Base-by-base conservation (phyloP, 306 rosid genomes). In the Cucumis hystrix region DNA sequence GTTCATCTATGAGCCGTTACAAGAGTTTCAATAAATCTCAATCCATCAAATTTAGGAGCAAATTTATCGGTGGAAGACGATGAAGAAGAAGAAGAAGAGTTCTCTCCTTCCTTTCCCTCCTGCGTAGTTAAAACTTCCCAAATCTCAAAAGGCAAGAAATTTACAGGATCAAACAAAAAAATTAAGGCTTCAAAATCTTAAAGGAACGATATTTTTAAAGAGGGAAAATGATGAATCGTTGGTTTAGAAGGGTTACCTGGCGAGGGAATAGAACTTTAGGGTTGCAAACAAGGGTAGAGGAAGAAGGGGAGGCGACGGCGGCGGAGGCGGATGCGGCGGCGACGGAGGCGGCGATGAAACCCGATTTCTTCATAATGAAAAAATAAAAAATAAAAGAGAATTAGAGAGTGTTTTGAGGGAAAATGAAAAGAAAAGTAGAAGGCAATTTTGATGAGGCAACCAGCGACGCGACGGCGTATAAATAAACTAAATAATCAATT, bases 271-370 rank as follows among this genome's bases (percentile, higher is more conserved):
- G 76, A 70, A 54, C 58, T 25, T 77, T 77, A 1, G 59, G 13
- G 39, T 56, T 57, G 30, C 60, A 64, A 43, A 30, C 6, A 30
- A 49, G 25, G 4, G 74, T 21, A 11, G 74, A 9, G 7, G 88
- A 52, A 11, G 82, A 73, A 1, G 89, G 79, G 11, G 92, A 84
- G 10, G 78, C 81, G 4, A 86, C 79, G 15, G 86, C 84, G 47
- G 85, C 69, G 5, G 37, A 3, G 77, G 89, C 88, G 7, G 91
- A 73, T 0, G 85, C 88, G 35, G 90, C 87, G 63, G 89, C 90
- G 66, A 85, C n/a, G 30, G 90, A 76, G 68, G 88, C 92, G 2
- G 90, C 92, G 25, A 89, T 64, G 79, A 87, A 54, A 57, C 88
- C 81, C 30, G 87, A 85, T 43, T 83, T 82, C 87, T 89, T 89